Conservation (phyloP, 192 early-diverging fungal species). For the Backusella circina region DNA sequence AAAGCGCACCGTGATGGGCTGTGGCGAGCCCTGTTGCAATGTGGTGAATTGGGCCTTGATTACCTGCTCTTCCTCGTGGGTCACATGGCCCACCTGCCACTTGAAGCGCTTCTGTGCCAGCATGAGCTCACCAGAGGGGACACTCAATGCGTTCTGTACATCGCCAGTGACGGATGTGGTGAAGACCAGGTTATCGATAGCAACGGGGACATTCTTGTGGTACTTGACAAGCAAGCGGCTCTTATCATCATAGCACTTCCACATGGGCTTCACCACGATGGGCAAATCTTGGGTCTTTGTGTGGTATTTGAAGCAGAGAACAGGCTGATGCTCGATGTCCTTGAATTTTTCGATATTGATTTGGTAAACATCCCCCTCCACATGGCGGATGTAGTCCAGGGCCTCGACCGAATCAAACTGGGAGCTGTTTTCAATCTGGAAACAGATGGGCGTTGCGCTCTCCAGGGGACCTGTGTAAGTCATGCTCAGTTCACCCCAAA, state of each 20-base stretch:
- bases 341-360: conserved; percentile 36
- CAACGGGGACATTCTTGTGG: conserved; percentile 29
- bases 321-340: neutral
- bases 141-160: conserved; percentile 43
- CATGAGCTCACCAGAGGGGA: conserved; percentile 47
- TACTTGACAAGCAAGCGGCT: conserved; percentile 47
- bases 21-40: conserved; percentile 28
- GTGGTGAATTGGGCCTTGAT: conserved; percentile 47
- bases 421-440: conserved; percentile 31
- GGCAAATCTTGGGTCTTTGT: conserved; percentile 20
- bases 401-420: conserved; percentile 35
- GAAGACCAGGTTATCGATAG: conserved; percentile 40
- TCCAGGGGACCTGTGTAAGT: conserved; percentile 24
- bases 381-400: conserved; percentile 34
- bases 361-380: conserved; percentile 33
- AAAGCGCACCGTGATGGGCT: conserved; percentile 43
- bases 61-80: conserved; percentile 28
- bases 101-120: conserved; percentile 46
- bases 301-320: conserved; percentile 26
- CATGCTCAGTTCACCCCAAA: conserved; percentile 50
- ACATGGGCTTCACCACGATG: conserved; percentile 38
- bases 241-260: conserved; percentile 52
- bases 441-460: conserved; percentile 23
- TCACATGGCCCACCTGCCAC: conserved; percentile 43
- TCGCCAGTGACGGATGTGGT: conserved; percentile 43